Percentiles rank a stretch among this genome's conserved stretches.
Evolutionary conservation across 1,139 yeast species (phyloP).

Genomic region (Kluyveromyces sp.): DNA sequence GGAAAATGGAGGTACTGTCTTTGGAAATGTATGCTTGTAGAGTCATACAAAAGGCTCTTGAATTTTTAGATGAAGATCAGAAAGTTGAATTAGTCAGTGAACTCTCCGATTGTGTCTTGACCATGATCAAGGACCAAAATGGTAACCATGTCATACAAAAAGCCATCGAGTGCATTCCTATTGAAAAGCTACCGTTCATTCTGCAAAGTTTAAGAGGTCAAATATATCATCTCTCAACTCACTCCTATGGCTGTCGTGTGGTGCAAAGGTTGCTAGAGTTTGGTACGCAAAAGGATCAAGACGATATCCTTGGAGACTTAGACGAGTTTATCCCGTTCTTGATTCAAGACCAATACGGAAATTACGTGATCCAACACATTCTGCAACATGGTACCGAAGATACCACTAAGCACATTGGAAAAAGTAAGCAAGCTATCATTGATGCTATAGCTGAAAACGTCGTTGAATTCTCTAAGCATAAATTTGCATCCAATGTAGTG

Average conservation of each 20-base stretch:
- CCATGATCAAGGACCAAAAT: slow-evolving; percentile 91
- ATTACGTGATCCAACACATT: slow-evolving; percentile 93
- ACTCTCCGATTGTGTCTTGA: slow-evolving; percentile 59
- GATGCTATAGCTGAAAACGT: slow-evolving; percentile 50
- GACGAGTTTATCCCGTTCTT: slow-evolving; percentile 66
- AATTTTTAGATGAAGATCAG: slow-evolving; percentile 59
- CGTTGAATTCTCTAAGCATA: slow-evolving; percentile 82
- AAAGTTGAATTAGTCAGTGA: slow-evolving; percentile 68
- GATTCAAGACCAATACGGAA: slow-evolving; percentile 95
- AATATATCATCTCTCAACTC: slow-evolving; percentile 83
- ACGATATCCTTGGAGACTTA: slow-evolving; percentile 60
- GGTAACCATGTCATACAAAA: slow-evolving; percentile 98
- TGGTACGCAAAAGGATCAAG: slow-evolving; percentile 51
- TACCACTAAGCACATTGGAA: slow-evolving; percentile 21
- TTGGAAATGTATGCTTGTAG: slow-evolving; percentile 97
- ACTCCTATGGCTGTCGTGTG: slow-evolving; percentile 96
- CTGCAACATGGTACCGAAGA: slow-evolving; percentile 64
- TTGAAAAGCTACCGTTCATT: slow-evolving; percentile 61
- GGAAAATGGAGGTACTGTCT: slow-evolving; percentile 68
- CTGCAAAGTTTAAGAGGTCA: slow-evolving; percentile 69
- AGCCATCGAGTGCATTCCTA: slow-evolving; percentile 82
- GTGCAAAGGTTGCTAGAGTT: slow-evolving; percentile 86
- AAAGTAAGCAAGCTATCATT: slow-evolving; percentile 46
- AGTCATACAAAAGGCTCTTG: slow-evolving; percentile 91
- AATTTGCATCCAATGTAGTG: slow-evolving; percentile 95